phyloP scores from a whole-genome alignment of 441 rosid genomes.

The Melastoma candidum region DNA sequence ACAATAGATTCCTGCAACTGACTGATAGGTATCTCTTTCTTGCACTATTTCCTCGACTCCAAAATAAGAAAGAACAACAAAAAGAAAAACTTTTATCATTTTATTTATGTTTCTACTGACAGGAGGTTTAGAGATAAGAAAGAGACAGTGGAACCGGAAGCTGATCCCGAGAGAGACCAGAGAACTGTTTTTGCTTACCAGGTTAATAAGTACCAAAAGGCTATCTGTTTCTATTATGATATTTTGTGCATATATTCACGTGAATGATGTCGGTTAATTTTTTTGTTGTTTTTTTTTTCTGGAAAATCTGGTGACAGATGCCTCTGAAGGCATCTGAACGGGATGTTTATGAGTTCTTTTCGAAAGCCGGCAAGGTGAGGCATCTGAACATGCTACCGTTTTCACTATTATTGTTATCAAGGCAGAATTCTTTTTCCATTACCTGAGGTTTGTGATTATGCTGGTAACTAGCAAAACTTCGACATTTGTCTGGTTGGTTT shows the following conservation, averaged over 20 bases:
- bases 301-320: slow-evolving; percentile 42
- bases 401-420: slow-evolving; percentile 9
- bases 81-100: slow-evolving; percentile 15
- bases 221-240: not conserved
- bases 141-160: slow-evolving; percentile 79
- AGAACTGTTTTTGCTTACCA: slow-evolving; percentile 98
- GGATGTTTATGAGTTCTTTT: slow-evolving; percentile 86
- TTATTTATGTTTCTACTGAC: slow-evolving; percentile 13
- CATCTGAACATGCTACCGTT: slow-evolving; percentile 3
- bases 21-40: too few relatives aligned
- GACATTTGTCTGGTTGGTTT: too few relatives aligned
- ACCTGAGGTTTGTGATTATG: too few relatives aligned
- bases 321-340: slow-evolving; percentile 88
- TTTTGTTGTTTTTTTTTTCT: not conserved
- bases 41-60: too few relatives aligned
- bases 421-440: too few relatives aligned
- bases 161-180: slow-evolving; percentile 98
- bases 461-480: too few relatives aligned
- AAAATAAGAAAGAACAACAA: too few relatives aligned
- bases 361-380: slow-evolving; percentile 84
- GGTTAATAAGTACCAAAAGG: slow-evolving; percentile 40
- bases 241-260: not conserved
- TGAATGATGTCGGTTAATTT: slow-evolving; percentile 1
- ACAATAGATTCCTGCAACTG: too few relatives aligned
- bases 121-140: slow-evolving; percentile 81